Evolutionary conservation across 768 basidiomycete species (phyloP), one percentile per base, ranked within the genome.

Genomic region (Boletus bicolor): DNA sequence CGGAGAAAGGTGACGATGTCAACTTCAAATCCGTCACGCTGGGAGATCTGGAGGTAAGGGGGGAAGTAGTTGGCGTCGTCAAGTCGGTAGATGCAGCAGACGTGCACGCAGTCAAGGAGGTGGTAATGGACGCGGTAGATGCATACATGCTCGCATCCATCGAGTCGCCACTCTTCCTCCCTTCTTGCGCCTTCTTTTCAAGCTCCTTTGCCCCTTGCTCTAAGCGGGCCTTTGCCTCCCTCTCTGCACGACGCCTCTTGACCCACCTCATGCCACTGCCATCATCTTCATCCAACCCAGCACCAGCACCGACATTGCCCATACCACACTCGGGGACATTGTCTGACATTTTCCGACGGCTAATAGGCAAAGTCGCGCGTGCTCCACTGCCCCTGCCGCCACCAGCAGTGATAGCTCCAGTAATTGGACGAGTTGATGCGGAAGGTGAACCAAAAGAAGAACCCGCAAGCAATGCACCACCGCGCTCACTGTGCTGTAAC

Each of bases 221-320:
- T 34, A 59, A 49, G 24, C 58, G 68, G 17, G 61, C 61, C 48
- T 67, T 69, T 58, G 77, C 78, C 62, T 82, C 80, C 53, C 71
- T 70, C 71, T 89, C 85, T 47, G 84, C 85, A 61, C 81, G 74
- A 41, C 92, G 69, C 58, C 70, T 75, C 73, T 78, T 83, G 26
- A 94, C 79, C 93, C 93, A 95, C 0, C 79, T 84, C 83, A 93
- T 86, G 10, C 93, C 93, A 69, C 87, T 88, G 1, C 91, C 91
- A 60, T 93, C 93, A 56, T 93, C 89, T 0, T 81, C 82, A 19
- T 88, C 87, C 3, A 41, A 62, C 7, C 53, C 56, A 30, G 54
- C 49, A 8, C 57, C 56, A 30, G 54, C 49, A 8, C 58, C 51
- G 15, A 68, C 66, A 38, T 60, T 46, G 55, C 69, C 55, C 75